Evolutionary conservation across 2,329 filamentous ascomycete genomes (phyloP).

Genomic region (Rosellinia necatrix): DNA sequence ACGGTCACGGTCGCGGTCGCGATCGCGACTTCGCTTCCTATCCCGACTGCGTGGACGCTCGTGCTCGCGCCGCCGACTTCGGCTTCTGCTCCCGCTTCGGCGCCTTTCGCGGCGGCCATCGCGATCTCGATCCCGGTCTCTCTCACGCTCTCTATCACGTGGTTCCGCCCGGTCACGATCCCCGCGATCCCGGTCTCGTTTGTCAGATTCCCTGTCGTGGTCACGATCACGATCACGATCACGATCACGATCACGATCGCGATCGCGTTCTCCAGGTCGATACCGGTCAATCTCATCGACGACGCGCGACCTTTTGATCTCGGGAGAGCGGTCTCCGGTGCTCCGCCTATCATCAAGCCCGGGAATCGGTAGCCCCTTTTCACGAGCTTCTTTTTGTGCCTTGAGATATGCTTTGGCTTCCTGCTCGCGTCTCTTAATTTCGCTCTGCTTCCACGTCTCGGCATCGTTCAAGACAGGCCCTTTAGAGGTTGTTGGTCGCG

Average conservation of each 20-base stretch:
- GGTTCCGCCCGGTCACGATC: slow-evolving; percentile 26
- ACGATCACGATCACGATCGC: slow-evolving; percentile 28
- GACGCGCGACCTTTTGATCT: slow-evolving; percentile 45
- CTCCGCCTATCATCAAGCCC: slow-evolving; percentile 60
- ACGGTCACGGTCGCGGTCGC: slow-evolving; percentile 41
- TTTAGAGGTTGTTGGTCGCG: slow-evolving; percentile 48
- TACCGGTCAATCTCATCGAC: slow-evolving; percentile 54
- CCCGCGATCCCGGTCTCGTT: slow-evolving; percentile 50
- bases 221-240: slow-evolving; percentile 25
- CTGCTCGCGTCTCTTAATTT: slow-evolving; percentile 65
- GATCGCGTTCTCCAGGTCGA: slow-evolving; percentile 49
- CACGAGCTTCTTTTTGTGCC: slow-evolving; percentile 63
- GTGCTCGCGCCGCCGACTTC: slow-evolving; percentile 36
- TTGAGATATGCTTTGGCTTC: slow-evolving; percentile 69
- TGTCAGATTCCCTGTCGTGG: slow-evolving; percentile 22
- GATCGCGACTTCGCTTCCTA: slow-evolving; percentile 36
- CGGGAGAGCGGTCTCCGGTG: slow-evolving; percentile 50
- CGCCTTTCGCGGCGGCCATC: slow-evolving; percentile 27
- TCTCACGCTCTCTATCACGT: slow-evolving; percentile 30
- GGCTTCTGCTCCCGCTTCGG: slow-evolving; percentile 27
- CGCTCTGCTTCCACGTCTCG: slow-evolving; percentile 64
- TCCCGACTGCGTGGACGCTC: slow-evolving; percentile 43
- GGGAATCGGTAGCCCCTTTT: slow-evolving; percentile 62
- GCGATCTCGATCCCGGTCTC: slow-evolving; percentile 24
- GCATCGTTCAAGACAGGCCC: slow-evolving; percentile 48